Evolutionary conservation across 1,284 basidiomycete genomes (phyloP).

Genomic region (Lentinus polychrous): DNA sequence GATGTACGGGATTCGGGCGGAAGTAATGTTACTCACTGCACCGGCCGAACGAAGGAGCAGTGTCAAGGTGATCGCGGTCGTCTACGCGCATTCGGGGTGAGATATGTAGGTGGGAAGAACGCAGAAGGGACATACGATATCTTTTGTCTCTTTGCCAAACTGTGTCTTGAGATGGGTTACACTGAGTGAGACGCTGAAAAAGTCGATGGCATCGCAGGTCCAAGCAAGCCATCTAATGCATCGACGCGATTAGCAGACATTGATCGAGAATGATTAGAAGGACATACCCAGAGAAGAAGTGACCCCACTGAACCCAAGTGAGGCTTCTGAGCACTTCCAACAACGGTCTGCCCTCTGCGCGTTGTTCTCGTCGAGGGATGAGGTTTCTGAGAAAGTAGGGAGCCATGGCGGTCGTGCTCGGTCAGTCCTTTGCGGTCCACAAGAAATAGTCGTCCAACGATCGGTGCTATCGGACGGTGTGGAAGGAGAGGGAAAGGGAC

Average conservation of each 20-base stretch:
- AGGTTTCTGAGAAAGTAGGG: slow-evolving; percentile 26
- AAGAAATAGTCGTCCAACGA: too few species aligned
- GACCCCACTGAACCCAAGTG: slow-evolving; percentile 39
- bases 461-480: too few species aligned
- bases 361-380: slow-evolving; percentile 34
- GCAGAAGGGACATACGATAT: slow-evolving; percentile 40
- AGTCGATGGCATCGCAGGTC: slow-evolving; percentile 78
- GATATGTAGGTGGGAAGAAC: not conserved
- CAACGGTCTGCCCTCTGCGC: slow-evolving; percentile 24
- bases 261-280: slow-evolving; percentile 1
- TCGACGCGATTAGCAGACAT: slow-evolving; percentile 4
- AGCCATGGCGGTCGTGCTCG: slow-evolving; percentile 18
- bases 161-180: slow-evolving; percentile 48
- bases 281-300: slow-evolving; percentile 39
- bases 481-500: not conserved
- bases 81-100: slow-evolving; percentile 32
- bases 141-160: slow-evolving; percentile 39
- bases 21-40: slow-evolving; percentile 41
- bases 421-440: not conserved
- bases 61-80: slow-evolving; percentile 86
- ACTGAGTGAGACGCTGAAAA: slow-evolving; percentile 79
- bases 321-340: slow-evolving; percentile 32
- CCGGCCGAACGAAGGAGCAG: slow-evolving; percentile 86
- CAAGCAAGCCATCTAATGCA: slow-evolving; percentile 63
- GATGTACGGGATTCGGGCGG: too few species aligned